Conservation (phyloP, 768 basidiomycete species). For the Daedaleopsis sinensis region DNA sequence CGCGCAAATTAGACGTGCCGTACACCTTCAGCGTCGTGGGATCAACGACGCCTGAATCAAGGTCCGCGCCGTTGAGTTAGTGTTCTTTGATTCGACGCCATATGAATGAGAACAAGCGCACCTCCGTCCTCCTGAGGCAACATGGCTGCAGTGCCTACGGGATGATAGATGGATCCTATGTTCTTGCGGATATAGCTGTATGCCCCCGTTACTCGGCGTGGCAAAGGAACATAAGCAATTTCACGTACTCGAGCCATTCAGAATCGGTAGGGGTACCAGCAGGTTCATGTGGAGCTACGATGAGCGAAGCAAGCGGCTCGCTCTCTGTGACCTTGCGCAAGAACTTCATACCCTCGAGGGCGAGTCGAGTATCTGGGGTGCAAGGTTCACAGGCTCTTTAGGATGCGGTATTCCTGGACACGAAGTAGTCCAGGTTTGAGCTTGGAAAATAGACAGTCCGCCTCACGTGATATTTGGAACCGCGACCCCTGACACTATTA, state of each 20-base stretch:
- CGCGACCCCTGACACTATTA: too few species aligned
- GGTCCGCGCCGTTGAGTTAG: neutral
- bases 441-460: too few species aligned
- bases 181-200: neutral
- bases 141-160: constrained; percentile 9
- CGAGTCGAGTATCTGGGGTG: neutral
- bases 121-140: neutral
- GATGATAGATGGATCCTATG: constrained; percentile 5
- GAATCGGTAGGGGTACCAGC: neutral
- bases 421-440: too few species aligned
- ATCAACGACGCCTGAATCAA: constrained; percentile 2
- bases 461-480: too few species aligned
- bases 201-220: neutral
- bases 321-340: neutral
- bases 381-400: neutral
- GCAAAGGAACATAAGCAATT: neutral
- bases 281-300: constrained; percentile 2
- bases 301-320: neutral
- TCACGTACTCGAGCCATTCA: neutral
- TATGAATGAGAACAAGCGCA: neutral
- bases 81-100: neutral
- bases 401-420: too few species aligned
- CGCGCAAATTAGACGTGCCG: constrained; percentile 14
- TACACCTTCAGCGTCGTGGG: constrained; percentile 12
- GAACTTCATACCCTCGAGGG: constrained; percentile 1